These are phyloP conservation scores for Diaporthe sp. DNA, from an alignment of 2,329 filamentous ascomycete genomes.

Conservation along the genomic window DNA sequence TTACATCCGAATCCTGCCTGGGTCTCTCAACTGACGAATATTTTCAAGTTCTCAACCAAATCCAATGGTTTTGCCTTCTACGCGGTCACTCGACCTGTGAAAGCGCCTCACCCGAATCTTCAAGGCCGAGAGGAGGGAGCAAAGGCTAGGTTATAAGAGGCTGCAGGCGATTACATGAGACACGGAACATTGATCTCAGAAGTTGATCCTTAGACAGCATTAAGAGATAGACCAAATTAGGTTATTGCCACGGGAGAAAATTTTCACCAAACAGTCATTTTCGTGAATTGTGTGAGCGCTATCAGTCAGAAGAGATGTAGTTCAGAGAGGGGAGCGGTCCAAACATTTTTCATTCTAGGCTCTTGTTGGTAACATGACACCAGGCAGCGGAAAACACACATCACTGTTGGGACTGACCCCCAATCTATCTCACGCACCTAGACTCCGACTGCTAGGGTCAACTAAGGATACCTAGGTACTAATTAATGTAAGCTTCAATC, in stretches of 20 bases:
- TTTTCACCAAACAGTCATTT: neutral
- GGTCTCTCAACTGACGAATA: neutral
- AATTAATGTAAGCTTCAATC: neutral
- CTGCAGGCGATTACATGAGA: neutral
- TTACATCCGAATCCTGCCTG: neutral
- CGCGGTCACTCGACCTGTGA: slow-evolving; percentile 1
- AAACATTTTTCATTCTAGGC: no score
- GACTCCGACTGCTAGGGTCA: neutral
- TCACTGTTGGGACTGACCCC: neutral
- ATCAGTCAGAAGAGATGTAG: neutral
- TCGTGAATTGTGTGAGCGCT: neutral
- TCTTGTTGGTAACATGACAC: neutral
- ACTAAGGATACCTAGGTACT: neutral
- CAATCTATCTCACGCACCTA: no score
- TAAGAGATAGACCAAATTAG: no score
- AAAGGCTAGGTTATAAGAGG: neutral
- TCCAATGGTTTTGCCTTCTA: slow-evolving; percentile 13
- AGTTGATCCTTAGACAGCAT: neutral
- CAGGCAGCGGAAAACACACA: neutral
- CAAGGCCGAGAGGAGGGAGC: neutral
- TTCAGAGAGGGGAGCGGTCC: neutral
- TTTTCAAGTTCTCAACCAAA: neutral
- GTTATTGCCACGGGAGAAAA: neutral
- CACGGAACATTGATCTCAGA: neutral
- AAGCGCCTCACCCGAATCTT: neutral